Evolutionary conservation across 2,329 filamentous ascomycete genomes (phyloP), one percentile per base, ranked within the genome.

Genomic region (Nannizziopsis arthrosporioides): DNA sequence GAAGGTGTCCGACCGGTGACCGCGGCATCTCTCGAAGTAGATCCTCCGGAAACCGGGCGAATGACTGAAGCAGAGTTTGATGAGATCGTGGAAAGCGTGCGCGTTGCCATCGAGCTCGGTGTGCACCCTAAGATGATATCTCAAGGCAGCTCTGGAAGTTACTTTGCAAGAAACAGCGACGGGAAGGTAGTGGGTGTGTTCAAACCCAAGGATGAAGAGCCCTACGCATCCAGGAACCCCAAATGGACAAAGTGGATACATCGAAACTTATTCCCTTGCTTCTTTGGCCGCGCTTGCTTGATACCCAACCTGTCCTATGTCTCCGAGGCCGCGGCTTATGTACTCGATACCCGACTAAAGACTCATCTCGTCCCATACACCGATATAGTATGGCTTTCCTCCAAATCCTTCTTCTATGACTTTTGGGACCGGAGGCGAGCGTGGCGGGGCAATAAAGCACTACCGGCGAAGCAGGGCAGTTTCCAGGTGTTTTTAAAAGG

Each of bases 201-300:
- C 71, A 98, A 98, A 66, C 92, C 92, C 37, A 98, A 98, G 68
- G 92, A 98, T 58, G 92, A 98, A 69, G 93, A 98, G 66, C 92
- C 92, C 0, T 98, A 95, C 62, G 92, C 92, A 1, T 92, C 86
- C 30, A 84, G 87, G 57, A 98, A 98, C 62, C 92, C 92, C 5
- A 98, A 98, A 65, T 96, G 90, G 90, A 96, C 93, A 58, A 98
- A 98, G 68, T 98, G 92, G 92, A 89, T 98, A 70, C 92, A 98
- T 66, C 77, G 92, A 54, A 98, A 98, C 64, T 64, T 98, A 55
- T 96, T 98, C 58, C 92, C 92, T 7, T 98, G 93, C 69, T 95
- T 86, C 67, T 98, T 98, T 60, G 92, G 92, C 14, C 76, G 92
- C 60, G 89, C 90, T 40, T 96, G 88, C 61, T 78, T 98, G 47